Percentiles rank a stretch among this genome's conserved stretches.
phyloP scores from a whole-genome alignment of 495 filamentous ascomycete genomes.

The Clavariopsis aquatica region DNA sequence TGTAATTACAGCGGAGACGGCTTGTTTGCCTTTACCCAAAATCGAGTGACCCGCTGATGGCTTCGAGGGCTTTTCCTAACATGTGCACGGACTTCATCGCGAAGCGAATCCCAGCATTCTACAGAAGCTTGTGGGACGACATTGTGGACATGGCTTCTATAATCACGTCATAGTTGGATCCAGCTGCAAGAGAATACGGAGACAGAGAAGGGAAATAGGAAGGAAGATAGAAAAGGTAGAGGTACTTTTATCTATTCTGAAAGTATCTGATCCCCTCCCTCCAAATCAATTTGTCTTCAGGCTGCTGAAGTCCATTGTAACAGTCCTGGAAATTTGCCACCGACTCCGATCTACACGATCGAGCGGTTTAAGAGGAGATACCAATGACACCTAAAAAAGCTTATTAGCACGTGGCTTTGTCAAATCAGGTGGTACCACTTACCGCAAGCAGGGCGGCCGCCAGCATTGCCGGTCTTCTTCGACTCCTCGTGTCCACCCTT shows the following conservation, averaged over 20 bases:
- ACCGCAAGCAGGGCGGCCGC: constrained; percentile 89
- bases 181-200: no score
- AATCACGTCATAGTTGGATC: neutral
- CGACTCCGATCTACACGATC: constrained; percentile 1
- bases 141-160: neutral
- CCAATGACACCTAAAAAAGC: constrained; percentile 73
- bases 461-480: constrained; percentile 97
- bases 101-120: no score
- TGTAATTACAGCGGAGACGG: neutral
- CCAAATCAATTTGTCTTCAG: constrained; percentile 9
- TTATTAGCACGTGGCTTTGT: constrained; percentile 2
- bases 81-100: neutral
- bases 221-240: no score
- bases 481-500: constrained; percentile 87
- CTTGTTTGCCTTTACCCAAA: neutral
- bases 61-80: neutral
- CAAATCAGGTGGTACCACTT: constrained; percentile 41
- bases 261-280: neutral
- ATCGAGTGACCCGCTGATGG: neutral
- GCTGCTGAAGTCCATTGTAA: constrained; percentile 12
- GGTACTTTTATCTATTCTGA: constrained; percentile 24
- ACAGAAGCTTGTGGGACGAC: no score
- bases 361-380: constrained; percentile 56
- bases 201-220: no score
- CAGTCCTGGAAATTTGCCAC: constrained; percentile 13